These are phyloP conservation scores for Lipomyces chichibuensis DNA, from an alignment of 805 yeast genomes.

Conservation along the genomic window DNA sequence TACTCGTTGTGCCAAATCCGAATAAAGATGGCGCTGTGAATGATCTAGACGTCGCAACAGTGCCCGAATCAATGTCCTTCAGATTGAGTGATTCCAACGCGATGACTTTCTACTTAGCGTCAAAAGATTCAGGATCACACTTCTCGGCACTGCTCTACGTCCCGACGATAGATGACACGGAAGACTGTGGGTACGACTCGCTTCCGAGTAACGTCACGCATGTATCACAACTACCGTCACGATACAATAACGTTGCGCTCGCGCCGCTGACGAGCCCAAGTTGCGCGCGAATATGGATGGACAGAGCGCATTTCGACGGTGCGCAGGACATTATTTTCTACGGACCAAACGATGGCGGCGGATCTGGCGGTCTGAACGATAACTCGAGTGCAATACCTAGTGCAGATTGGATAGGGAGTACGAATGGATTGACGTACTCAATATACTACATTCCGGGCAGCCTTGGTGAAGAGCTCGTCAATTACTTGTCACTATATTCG, in stretches of 20 bases:
- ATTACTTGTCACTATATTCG: conserved; percentile 25
- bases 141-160: conserved; percentile 27
- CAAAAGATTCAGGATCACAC: conserved; percentile 10
- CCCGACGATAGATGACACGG: conserved; percentile 10
- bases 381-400: background rate
- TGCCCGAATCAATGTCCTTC: conserved; percentile 27
- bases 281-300: conserved; percentile 31
- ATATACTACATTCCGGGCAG: conserved; percentile 17
- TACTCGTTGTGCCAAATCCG: conserved; percentile 31
- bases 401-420: conserved; percentile 16
- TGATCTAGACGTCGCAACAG: conserved; percentile 10
- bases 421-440: conserved; percentile 25
- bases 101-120: conserved; percentile 15
- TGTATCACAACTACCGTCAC: conserved; percentile 24
- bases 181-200: conserved; percentile 16
- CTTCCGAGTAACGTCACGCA: conserved; percentile 26
- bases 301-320: conserved; percentile 30
- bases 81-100: conserved; percentile 4
- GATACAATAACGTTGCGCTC: conserved; percentile 27
- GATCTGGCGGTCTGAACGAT: background rate
- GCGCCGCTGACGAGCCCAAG: conserved; percentile 25
- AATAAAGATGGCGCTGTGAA: background rate
- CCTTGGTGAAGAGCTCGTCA: conserved; percentile 17
- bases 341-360: conserved; percentile 7
- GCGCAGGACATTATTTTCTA: conserved; percentile 27